Conservation (phyloP, 345 rosid genomes). For the Fremontodendron californicum region DNA sequence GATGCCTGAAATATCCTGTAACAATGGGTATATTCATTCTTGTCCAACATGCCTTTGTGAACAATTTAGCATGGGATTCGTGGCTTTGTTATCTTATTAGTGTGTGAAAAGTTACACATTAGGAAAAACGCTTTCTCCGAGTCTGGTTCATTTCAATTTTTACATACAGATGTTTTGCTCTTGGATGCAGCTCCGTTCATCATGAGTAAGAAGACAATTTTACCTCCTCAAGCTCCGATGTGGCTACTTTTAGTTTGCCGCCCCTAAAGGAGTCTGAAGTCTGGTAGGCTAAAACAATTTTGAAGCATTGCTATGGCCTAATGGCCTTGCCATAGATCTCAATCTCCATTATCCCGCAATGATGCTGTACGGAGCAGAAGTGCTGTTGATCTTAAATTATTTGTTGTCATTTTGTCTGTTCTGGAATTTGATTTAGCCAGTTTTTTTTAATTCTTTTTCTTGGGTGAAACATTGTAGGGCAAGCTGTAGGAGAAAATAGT, state of each 20-base stretch:
- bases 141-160: neutral
- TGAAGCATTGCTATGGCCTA: neutral
- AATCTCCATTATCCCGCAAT: neutral
- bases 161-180: neutral
- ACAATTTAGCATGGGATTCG: neutral
- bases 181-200: neutral
- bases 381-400: neutral
- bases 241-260: neutral
- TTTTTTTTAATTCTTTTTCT: neutral
- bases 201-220: neutral
- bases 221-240: neutral
- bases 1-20: neutral
- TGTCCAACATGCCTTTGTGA: neutral
- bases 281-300: neutral
- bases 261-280: neutral
- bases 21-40: neutral
- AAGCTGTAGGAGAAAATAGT: constrained; percentile 10
- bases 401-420: neutral
- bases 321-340: neutral
- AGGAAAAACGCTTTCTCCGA: neutral
- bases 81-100: neutral
- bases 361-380: neutral
- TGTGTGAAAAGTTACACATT: neutral
- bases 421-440: neutral
- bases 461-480: neutral